Percentiles rank a stretch among this genome's conserved stretches.
These are phyloP conservation scores for Cladophialophora immunda DNA, from an alignment of 2,329 filamentous ascomycete genomes.

Conservation along the genomic window DNA sequence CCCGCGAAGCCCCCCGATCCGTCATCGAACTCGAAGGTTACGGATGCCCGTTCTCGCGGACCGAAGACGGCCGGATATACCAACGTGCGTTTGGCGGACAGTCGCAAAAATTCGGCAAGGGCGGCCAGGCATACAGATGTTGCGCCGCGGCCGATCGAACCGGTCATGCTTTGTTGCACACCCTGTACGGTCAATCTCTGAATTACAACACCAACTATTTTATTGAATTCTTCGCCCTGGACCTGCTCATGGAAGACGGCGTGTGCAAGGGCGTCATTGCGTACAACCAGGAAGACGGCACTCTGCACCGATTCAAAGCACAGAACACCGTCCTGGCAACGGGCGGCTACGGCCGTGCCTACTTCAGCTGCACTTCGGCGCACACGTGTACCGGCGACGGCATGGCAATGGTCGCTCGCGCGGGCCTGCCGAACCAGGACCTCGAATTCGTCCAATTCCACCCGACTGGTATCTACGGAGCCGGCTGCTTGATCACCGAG, in stretches of 20 bases:
- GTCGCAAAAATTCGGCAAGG: constrained; percentile 93
- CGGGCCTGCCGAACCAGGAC: constrained; percentile 98
- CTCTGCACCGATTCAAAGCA: constrained; percentile 93
- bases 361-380: constrained; percentile 97
- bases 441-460: constrained; percentile 99
- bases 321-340: constrained; percentile 97
- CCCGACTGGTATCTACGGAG: constrained; percentile 98
- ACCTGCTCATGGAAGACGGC: constrained; percentile 96
- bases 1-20: constrained; percentile 61
- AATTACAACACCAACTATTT: constrained; percentile 99
- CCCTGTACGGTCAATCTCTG: constrained; percentile 95
- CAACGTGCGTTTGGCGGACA: constrained; percentile 98
- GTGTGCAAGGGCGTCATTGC: constrained; percentile 96
- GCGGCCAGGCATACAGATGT: constrained; percentile 97
- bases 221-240: constrained; percentile 97
- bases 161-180: constrained; percentile 96
- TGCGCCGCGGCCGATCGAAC: constrained; percentile 96
- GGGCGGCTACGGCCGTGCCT: constrained; percentile 95
- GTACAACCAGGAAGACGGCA: constrained; percentile 99
- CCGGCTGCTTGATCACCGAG: constrained; percentile 97
- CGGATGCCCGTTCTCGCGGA: constrained; percentile 91
- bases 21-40: constrained; percentile 85
- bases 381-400: constrained; percentile 99
- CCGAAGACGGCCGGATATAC: constrained; percentile 96
- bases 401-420: constrained; percentile 99